Evolutionary conservation across 2,329 filamentous ascomycete genomes (phyloP).

Genomic region (Thermoascus crustaceus): DNA sequence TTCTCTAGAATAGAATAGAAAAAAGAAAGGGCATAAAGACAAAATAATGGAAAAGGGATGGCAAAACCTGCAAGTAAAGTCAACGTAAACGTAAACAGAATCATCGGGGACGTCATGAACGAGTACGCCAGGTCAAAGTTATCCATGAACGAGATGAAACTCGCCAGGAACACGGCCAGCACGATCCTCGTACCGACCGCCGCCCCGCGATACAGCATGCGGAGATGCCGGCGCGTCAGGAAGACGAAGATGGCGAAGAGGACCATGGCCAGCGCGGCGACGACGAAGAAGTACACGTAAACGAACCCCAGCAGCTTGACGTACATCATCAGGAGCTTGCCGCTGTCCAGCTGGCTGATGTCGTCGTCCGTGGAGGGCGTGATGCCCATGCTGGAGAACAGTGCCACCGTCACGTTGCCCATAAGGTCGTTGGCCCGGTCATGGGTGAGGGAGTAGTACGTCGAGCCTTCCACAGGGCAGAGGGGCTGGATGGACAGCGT

Average conservation of each 20-base stretch:
- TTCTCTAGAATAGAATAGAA: not conserved
- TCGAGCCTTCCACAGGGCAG: conserved; percentile 17
- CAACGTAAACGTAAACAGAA: conserved; percentile 28
- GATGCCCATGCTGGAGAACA: conserved; percentile 35
- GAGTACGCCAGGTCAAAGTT: conserved; percentile 27
- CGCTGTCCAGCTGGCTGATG: conserved; percentile 19
- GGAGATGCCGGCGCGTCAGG: conserved; percentile 20
- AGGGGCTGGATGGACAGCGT: conserved; percentile 21
- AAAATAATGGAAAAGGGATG: not conserved
- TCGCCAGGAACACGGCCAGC: conserved; percentile 21
- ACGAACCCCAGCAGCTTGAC: conserved; percentile 31
- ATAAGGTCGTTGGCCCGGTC: conserved; percentile 26
- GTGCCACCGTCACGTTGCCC: conserved; percentile 32
- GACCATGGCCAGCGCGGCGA: conserved; percentile 28
- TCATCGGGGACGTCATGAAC: conserved; percentile 34
- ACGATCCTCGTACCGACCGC: conserved; percentile 21
- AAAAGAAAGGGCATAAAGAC: too few relatives aligned
- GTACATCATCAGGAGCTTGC: conserved; percentile 28
- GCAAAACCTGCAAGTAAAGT: conserved; percentile 21
- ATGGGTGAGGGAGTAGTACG: conserved; percentile 17
- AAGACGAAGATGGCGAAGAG: conserved; percentile 27
- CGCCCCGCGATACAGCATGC: conserved; percentile 15
- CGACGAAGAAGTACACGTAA: conserved; percentile 33
- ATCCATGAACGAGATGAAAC: conserved; percentile 22
- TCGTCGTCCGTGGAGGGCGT: conserved; percentile 22